Conservation (phyloP, 75 land plant genomes). For the Azolla pinnata region DNA sequence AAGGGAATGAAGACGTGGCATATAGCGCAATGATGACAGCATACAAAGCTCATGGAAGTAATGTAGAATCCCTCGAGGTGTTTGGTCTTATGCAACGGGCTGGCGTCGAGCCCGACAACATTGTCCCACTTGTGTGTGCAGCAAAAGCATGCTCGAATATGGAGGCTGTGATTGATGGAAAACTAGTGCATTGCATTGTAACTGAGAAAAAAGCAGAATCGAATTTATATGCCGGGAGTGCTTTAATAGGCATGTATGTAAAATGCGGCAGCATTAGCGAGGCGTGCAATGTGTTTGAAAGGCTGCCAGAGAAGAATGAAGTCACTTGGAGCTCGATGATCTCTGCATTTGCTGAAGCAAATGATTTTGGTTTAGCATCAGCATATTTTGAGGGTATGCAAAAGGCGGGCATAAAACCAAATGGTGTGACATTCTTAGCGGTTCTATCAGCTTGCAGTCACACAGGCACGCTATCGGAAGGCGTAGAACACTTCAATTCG, state of each 20-base stretch:
- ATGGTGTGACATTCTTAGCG: constrained; percentile 32
- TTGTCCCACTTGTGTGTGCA: background rate
- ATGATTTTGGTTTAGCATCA: constrained; percentile 28
- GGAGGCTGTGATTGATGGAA: background rate
- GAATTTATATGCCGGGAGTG: constrained; percentile 33
- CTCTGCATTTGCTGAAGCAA: constrained; percentile 39
- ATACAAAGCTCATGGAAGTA: background rate
- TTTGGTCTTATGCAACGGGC: background rate
- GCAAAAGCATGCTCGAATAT: background rate
- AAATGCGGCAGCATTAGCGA: constrained; percentile 43
- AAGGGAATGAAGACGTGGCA: background rate
- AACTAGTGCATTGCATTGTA: background rate
- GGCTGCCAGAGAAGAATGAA: constrained; percentile 31
- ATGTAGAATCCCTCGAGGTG: background rate
- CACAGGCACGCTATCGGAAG: constrained; percentile 39
- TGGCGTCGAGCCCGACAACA: background rate
- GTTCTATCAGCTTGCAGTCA: constrained; percentile 59
- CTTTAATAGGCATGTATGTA: constrained; percentile 49
- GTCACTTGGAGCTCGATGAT: constrained; percentile 59
- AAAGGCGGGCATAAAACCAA: constrained; percentile 29
- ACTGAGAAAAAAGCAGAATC: constrained; percentile 25
- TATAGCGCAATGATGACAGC: background rate
- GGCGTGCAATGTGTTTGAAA: constrained; percentile 28
- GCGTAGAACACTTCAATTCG: constrained; percentile 26
- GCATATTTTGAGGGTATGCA: constrained; percentile 41